phyloP scores from a whole-genome alignment of 305 asterid species.

The Solanum chacoense region DNA sequence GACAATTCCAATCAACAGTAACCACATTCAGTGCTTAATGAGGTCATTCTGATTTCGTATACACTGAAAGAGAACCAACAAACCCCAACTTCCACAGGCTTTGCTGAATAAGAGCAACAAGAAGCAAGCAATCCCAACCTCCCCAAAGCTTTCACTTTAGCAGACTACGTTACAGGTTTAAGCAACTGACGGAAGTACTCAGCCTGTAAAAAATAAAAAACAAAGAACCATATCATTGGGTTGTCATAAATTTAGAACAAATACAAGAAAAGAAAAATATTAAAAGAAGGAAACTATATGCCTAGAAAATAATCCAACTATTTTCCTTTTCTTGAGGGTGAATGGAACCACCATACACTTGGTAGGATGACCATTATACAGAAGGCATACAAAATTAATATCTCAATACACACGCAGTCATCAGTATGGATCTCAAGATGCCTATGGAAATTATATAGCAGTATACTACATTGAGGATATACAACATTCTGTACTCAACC shows the following conservation, averaged over 20 bases:
- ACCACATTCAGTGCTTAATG: constrained; percentile 11
- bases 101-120: constrained; percentile 12
- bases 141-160: constrained; percentile 10
- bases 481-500: background rate
- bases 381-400: background rate
- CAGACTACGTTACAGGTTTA: constrained; percentile 86
- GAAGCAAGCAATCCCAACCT: constrained; percentile 12
- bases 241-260: background rate
- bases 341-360: background rate
- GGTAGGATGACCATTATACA: background rate
- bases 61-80: constrained; percentile 15
- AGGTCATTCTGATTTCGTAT: constrained; percentile 10
- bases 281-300: background rate
- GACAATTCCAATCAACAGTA: constrained; percentile 1
- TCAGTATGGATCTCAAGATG: background rate
- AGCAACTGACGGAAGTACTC: constrained; percentile 96
- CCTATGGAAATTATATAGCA: background rate
- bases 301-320: background rate
- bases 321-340: background rate
- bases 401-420: background rate
- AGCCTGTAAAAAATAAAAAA: constrained; percentile 35
- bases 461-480: background rate
- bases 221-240: background rate
- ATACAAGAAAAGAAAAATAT: background rate
- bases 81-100: constrained; percentile 11